phyloP scores from a whole-genome alignment of 345 rosid genomes.

The Salix udensis region DNA sequence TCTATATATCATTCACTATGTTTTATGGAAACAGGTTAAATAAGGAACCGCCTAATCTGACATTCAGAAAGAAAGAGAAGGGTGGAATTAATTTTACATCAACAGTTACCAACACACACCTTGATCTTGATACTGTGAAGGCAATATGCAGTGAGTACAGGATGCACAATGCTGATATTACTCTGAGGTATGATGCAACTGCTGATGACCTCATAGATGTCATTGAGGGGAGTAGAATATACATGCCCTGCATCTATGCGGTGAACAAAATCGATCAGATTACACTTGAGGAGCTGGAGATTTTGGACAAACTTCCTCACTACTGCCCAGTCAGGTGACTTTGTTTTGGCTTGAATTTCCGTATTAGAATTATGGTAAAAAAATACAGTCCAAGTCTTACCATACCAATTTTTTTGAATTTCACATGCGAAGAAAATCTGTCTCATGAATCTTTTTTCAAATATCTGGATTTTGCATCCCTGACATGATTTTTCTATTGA shows the following conservation, averaged over 20 bases:
- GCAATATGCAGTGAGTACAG: constrained; percentile 97
- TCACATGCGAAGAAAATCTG: neutral
- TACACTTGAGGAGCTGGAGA: constrained; percentile 89
- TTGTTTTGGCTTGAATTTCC: neutral
- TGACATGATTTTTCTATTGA: neutral
- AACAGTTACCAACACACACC: constrained; percentile 75
- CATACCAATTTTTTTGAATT: no score
- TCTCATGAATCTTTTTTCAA: neutral
- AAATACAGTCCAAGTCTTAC: neutral
- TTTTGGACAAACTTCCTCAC: constrained; percentile 96
- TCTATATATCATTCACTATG: neutral
- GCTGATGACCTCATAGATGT: constrained; percentile 99
- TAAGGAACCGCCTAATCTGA: constrained; percentile 95
- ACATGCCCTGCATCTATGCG: constrained; percentile 95
- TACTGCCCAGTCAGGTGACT: constrained; percentile 92
- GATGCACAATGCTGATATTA: constrained; percentile 94
- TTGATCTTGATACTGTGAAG: constrained; percentile 93
- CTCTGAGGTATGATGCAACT: constrained; percentile 87
- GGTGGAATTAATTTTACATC: constrained; percentile 93
- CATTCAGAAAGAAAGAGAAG: constrained; percentile 97
- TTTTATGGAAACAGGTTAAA: constrained; percentile 59
- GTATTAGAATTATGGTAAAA: neutral
- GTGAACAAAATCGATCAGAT: constrained; percentile 97
- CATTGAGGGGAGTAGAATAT: constrained; percentile 93
- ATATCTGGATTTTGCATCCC: neutral